Evolutionary conservation across 371 early-diverging fungal species (phyloP), one percentile per base, ranked within the genome.

Genomic region (Fennellomyces sp.): DNA sequence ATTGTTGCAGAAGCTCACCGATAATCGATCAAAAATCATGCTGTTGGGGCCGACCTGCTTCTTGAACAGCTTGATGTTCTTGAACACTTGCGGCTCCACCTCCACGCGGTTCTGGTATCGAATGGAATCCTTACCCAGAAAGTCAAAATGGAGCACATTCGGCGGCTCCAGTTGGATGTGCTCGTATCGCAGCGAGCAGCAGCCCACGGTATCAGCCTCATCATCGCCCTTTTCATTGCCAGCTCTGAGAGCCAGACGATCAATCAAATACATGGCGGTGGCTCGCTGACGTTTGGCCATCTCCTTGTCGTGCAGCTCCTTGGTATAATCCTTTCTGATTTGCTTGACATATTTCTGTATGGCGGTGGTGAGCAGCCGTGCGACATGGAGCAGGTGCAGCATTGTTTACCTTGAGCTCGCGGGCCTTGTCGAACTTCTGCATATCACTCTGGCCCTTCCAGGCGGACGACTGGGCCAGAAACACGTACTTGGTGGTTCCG

Each of bases 121-220:
- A 65, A 98, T 97, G 25, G 94, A 94, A 73, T 98, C 98, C 72
- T 98, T 98, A 81, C 99, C 99, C 70, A 98, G 74, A 70, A 98
- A 98, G 68, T 98, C 99, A 76, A 98, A 94, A 51, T 88, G 84
- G 53, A 98, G 80, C 21, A 75, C 87, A 61, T 88, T 90, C 21
- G 88, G 89, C 49, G 87, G 71, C 47, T 90, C 90, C 21, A 97
- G 79, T 13, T 80, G 82, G 29, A 98, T 84, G 69, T 98, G 98
- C 68, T 98, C 98, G 61, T 73, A 91, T 30, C 98, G 90, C 42
- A 98, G 78, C 1, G 97, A 97, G 73, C 98, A 98, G 69, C 99
- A 98, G 63, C 99, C 98, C 2, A 97, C 99, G 10, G 99, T 98
- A 70, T 98, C 99, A 0, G 99, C 99, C 75, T 97, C 97, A 59